Conservation (phyloP, 2,329 filamentous ascomycete species). For the Talaromyces sp. region DNA sequence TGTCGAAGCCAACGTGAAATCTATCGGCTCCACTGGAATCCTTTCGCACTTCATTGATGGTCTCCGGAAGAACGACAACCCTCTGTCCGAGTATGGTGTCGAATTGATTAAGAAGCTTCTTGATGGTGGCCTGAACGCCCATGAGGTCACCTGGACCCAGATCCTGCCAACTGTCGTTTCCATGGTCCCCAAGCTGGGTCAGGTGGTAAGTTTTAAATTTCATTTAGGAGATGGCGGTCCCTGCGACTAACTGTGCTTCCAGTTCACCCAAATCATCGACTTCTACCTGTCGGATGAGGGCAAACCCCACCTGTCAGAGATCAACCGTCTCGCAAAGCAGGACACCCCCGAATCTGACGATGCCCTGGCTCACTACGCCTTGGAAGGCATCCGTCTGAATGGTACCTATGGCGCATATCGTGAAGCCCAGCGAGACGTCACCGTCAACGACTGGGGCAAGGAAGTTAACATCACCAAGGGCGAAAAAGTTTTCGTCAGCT, state of each 20-base stretch:
- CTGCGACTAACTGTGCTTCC: background rate
- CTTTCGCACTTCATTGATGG: slow-evolving; percentile 49
- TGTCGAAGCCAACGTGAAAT: slow-evolving; percentile 62
- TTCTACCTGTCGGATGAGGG: slow-evolving; percentile 61
- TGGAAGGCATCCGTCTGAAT: slow-evolving; percentile 67
- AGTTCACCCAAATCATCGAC: slow-evolving; percentile 68
- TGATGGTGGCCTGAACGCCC: slow-evolving; percentile 56
- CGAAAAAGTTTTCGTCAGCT: slow-evolving; percentile 59
- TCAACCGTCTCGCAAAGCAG: slow-evolving; percentile 55
- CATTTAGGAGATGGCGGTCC: slow-evolving; percentile 14
- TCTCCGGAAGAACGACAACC: slow-evolving; percentile 48
- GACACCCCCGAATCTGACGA: slow-evolving; percentile 56
- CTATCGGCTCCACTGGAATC: slow-evolving; percentile 50
- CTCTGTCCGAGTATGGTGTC: slow-evolving; percentile 59
- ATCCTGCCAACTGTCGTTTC: slow-evolving; percentile 63
- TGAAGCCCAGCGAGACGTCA: slow-evolving; percentile 43
- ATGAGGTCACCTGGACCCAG: slow-evolving; percentile 67
- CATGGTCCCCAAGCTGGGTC: slow-evolving; percentile 65
- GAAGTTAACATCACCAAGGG: slow-evolving; percentile 50
- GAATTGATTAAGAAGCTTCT: slow-evolving; percentile 61
- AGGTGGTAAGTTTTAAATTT: slow-evolving; percentile 49
- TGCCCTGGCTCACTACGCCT: slow-evolving; percentile 61
- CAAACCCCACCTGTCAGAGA: slow-evolving; percentile 51
- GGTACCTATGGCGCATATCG: slow-evolving; percentile 59
- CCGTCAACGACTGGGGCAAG: slow-evolving; percentile 48